Evolutionary conservation across 148 eudicot species (phyloP), one percentile per base, ranked within the genome.

Genomic region (Rhododendron mucronatum): DNA sequence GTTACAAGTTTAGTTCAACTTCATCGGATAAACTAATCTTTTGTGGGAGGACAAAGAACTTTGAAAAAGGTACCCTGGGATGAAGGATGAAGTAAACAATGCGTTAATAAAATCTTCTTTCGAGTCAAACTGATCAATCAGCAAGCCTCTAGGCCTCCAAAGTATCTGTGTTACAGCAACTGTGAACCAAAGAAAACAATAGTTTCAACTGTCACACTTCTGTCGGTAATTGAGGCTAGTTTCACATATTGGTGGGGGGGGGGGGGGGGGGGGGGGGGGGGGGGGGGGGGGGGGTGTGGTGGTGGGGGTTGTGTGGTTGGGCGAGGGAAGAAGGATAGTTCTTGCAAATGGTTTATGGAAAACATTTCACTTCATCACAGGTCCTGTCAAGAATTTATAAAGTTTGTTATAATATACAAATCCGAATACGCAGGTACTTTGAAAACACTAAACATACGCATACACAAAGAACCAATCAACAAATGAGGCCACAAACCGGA

Each of bases 61-160:
- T 37, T 2, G 39, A 80, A 39, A 76, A 51, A 50, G 86, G 67
- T 88, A 96, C 98, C 98, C 99, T 20, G 99, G 99, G 87, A 97
- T 95, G 84, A 97, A 97, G 84, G 99, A 97, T 44, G 99, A 97
- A 26, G 99, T 97, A 82, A 97, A 77, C 65, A 97, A 91, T 28
- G 99, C 99, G 85, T 97, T 90, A 81, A 97, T 93, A 77, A 97
- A 95, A 92, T 97, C 99, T 83, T 97, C 98, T 90, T 90, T 95
- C 48, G 99, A 97, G 90, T 97, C 98, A 81, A 97, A 97, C 82
- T 94, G 96, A 91, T 97, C 99, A 81, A 97, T 91, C 82, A 97
- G 90, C 83, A 97, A 85, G 73, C 99, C 99, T 87, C 92, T 94
- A 47, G 99, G 99, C 89, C 97, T 92, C 99, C 99, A 97, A 81